Conservation (phyloP, 2,329 filamentous ascomycete species). For the Metarhizium anisopliae region DNA sequence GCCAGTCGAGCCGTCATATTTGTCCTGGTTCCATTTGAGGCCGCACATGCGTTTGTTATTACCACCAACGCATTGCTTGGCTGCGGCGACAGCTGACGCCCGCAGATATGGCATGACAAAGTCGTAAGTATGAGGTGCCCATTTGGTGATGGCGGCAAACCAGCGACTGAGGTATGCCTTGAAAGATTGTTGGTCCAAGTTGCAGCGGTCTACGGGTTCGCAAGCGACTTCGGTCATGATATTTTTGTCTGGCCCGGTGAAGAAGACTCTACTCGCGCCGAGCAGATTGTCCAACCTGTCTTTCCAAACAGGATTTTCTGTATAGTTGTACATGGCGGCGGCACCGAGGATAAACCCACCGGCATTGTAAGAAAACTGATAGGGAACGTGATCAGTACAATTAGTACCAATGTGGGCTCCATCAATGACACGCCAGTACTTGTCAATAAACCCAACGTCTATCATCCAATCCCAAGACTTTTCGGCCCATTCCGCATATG, state of each 20-base stretch:
- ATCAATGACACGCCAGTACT: constrained; percentile 53
- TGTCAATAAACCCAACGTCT: constrained; percentile 46
- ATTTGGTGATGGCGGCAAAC: constrained; percentile 53
- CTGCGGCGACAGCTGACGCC: constrained; percentile 48
- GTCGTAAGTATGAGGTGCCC: constrained; percentile 49
- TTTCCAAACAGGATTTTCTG: constrained; percentile 43
- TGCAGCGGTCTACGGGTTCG: constrained; percentile 51
- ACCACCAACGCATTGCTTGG: constrained; percentile 48
- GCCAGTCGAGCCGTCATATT: constrained; percentile 51
- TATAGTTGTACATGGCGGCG: constrained; percentile 61
- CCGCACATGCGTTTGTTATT: constrained; percentile 49
- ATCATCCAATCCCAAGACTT: constrained; percentile 63
- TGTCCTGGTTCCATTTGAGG: constrained; percentile 46
- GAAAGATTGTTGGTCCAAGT: constrained; percentile 54
- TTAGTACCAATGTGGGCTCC: constrained; percentile 48
- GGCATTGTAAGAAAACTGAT: constrained; percentile 63
- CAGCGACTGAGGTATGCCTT: constrained; percentile 54
- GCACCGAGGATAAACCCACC: constrained; percentile 58
- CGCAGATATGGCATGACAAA: constrained; percentile 43
- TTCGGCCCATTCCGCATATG: constrained; percentile 71
- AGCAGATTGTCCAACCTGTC: constrained; percentile 48
- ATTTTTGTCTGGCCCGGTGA: constrained; percentile 38
- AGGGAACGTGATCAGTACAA: constrained; percentile 48
- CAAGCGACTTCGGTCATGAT: constrained; percentile 60
- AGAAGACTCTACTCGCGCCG: constrained; percentile 44